These are phyloP conservation scores for Escallonia herrerae DNA, from an alignment of 129 eudicot species.

Conservation along the genomic window DNA sequence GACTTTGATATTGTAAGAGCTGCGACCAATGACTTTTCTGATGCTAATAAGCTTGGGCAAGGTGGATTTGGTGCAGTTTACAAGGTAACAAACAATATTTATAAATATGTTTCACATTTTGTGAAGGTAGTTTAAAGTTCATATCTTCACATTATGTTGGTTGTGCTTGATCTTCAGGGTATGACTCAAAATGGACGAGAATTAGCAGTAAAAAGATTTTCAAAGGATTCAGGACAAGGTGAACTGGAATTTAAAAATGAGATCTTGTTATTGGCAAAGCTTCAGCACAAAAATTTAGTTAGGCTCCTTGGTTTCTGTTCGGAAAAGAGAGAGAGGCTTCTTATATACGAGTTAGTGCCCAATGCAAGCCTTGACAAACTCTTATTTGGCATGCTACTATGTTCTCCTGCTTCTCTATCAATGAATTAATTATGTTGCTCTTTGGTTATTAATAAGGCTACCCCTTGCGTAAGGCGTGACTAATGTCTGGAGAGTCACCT, in stretches of 20 bases:
- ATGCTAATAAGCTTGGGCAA: conserved; percentile 34
- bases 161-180: conserved; percentile 10
- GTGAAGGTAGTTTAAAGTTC: background rate
- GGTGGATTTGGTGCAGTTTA: conserved; percentile 47
- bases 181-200: conserved; percentile 15
- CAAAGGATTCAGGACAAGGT: conserved; percentile 21
- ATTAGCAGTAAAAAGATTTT: conserved; percentile 27
- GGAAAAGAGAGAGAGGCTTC: conserved; percentile 24
- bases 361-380: conserved; percentile 32
- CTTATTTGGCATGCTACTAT: conserved; percentile 19
- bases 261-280: conserved; percentile 22
- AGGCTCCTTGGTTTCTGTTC: conserved; percentile 29
- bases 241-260: conserved; percentile 31
- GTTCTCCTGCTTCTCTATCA: too few species aligned
- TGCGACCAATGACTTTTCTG: conserved; percentile 36
- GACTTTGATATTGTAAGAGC: conserved; percentile 22
- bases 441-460: too few species aligned
- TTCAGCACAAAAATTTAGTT: conserved; percentile 26
- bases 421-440: too few species aligned
- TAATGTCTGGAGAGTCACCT: too few species aligned
- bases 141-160: background rate
- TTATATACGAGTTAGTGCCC: conserved; percentile 33
- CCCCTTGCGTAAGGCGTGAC: too few species aligned
- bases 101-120: background rate
- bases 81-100: conserved; percentile 17